Conservation (phyloP, 2,329 filamentous ascomycete genomes). For the Diplocarpon mali region DNA sequence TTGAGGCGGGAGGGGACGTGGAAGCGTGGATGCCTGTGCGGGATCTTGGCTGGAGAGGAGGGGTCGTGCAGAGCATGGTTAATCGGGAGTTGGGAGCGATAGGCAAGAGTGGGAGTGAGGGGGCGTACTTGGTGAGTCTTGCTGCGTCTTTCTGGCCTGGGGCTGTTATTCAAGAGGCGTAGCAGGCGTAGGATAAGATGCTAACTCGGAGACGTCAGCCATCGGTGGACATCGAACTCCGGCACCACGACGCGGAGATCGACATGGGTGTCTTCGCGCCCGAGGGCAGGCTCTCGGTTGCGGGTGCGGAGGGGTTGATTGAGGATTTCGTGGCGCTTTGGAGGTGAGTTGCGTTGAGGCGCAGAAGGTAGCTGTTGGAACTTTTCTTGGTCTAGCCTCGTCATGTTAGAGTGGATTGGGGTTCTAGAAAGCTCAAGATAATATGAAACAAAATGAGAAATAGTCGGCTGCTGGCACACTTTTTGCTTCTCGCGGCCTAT, state of each 20-base stretch:
- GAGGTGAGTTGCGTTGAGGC: not conserved
- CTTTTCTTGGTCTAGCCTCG: too few species aligned
- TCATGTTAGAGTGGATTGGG: too few species aligned
- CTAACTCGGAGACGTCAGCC: constrained; percentile 15
- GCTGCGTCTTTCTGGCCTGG: not conserved
- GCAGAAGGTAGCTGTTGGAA: too few species aligned
- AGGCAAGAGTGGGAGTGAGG: constrained; percentile 5
- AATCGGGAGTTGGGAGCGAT: not conserved
- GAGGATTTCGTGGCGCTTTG: constrained; percentile 9
- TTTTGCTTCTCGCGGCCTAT: too few species aligned
- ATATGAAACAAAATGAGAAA: too few species aligned
- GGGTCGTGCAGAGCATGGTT: constrained; percentile 2
- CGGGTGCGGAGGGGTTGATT: constrained; percentile 17
- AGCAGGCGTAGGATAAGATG: not conserved
- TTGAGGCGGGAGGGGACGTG: not conserved
- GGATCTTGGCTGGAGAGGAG: constrained; percentile 6
- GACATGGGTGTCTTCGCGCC: constrained; percentile 26
- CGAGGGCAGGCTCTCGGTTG: constrained; percentile 13
- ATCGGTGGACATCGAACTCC: constrained; percentile 25
- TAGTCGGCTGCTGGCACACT: too few species aligned
- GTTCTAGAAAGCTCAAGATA: too few species aligned
- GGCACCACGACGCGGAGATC: constrained; percentile 16
- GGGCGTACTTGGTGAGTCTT: constrained; percentile 19
- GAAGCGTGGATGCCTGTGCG: constrained; percentile 9
- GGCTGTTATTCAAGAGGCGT: not conserved